Evolutionary conservation across 1,139 yeast species (phyloP).

Genomic region (Meyerozyma athensensis): DNA sequence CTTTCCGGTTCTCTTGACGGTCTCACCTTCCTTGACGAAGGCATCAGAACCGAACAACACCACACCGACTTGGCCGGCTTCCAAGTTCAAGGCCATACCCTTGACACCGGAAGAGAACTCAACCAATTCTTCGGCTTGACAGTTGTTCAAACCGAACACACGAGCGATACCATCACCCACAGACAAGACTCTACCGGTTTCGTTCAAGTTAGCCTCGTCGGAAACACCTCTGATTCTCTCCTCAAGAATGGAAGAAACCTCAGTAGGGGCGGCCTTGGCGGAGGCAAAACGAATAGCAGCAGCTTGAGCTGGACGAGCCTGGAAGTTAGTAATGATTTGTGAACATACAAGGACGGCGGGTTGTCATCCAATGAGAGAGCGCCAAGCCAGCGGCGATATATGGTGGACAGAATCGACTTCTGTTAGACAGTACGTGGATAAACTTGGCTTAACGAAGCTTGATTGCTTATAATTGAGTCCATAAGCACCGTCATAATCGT

Average conservation of each 20-base stretch:
- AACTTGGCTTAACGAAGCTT: no score
- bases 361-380: constrained; percentile 3
- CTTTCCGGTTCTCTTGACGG: constrained; percentile 99
- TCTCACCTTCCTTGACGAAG: constrained; percentile 98
- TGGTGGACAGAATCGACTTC: neutral
- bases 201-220: constrained; percentile 95
- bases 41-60: constrained; percentile 99
- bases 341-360: neutral
- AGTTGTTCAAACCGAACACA: constrained; percentile 98
- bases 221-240: constrained; percentile 99
- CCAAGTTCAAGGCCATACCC: constrained; percentile 99
- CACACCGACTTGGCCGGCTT: constrained; percentile 99
- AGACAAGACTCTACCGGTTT: constrained; percentile 98
- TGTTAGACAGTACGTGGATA: neutral
- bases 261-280: constrained; percentile 98
- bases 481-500: no score
- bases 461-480: no score
- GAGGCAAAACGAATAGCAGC: constrained; percentile 80
- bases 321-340: constrained; percentile 21
- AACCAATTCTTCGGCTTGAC: constrained; percentile 99
- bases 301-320: constrained; percentile 72
- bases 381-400: neutral
- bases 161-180: constrained; percentile 99
- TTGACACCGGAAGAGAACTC: constrained; percentile 99
- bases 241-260: constrained; percentile 97